Base-by-base conservation (phyloP, 225 moss, liverwort and hornwort species). In the Takakia lepidozioides region DNA sequence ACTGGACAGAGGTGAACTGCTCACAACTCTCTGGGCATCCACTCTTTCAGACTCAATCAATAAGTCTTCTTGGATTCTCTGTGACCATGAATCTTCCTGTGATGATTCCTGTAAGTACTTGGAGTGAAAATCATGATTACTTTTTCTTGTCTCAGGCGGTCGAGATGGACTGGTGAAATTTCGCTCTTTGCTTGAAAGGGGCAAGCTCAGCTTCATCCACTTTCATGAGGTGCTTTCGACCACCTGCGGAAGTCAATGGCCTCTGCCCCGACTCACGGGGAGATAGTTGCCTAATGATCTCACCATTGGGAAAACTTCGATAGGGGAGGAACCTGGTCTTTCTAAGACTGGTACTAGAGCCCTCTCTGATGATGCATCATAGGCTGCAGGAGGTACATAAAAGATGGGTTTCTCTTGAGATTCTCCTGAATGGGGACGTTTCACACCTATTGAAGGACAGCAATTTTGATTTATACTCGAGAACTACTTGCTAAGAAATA, bases 51-150 rank as follows among this genome's bases (percentile, higher is more conserved):
- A 3, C 0, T 72, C 48, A 10, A 53, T 36, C 27, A 46, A 1
- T 27, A 0, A 43, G 23, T 25, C 32, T 9, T 25, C 0, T 6
- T 0, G 23, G 2, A 2, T 25, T 2, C 39, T 53, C 3, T 22
- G 27, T 24, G 28, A 38, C 54, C 54, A 54, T 20, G 54, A 28
- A 13, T 25, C 26, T 28, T 54, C 54, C 1, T 14, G 26, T 41
- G 11, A 28, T 1, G 18, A 6, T 32, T 32, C 16, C 1, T 14
- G 22, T 24, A 20, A 20, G n/a, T n/a, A n/a, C 13, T 23, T 46
- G 45, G 23, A 13, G 2, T 24, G 20, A 8, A 9, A 8, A 13
- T 23, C 45, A 46, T 9, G 10, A 24, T 21, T 46, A 16, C 17
- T 10, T 43, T 43, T 43, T 21, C 20, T 18, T 3, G 45, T 21